Base-by-base conservation (phyloP, 768 basidiomycete species). In the Tubosaeta brunneosetosa region DNA sequence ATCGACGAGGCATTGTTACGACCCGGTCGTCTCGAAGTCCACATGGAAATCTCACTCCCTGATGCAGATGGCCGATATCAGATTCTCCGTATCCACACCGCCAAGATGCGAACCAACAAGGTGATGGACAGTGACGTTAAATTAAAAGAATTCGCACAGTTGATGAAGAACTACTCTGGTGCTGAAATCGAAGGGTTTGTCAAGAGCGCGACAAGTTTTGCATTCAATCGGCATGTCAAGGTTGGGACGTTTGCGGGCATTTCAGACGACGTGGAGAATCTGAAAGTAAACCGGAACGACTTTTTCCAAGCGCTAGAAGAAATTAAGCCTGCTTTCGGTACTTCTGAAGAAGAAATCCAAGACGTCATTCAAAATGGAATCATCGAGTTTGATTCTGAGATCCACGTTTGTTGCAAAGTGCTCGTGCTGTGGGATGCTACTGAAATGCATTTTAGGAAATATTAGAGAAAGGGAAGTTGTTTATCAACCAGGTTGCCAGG, bases 11-110 rank as follows among this genome's bases (percentile, higher is more conserved):
- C 95, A 8, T 80, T 98, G 2, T 80, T 97, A 6, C 94, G 97
- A 62, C 94, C 97, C 1, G 97, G 97, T 40, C 94, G 97, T 77
- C 86, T 99, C 44, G 97, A 99, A 69, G 94, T 98, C 13, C 97
- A 98, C 71, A 97, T 99, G 87, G 97, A 99, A 72, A 98, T 99
- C 55, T 97, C 94, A 3, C 78, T 99, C 1, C 97, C 97, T 0
- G 95, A 98, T 64, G 94, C 93, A 64, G 72, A 86, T 2, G 97
- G 97, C 27, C 89, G 97, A 2, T 75, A 78, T 52, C 97, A 99
- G 71, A 99, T 98, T 61, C 79, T 99, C 54, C 89, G 76, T 59
- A 99, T 99, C 63, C 97, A 99, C 69, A 99, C 97, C 0, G 65
- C 80, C 48, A 94, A 93, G 73, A 99, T 99, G 97, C 83, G 91